phyloP scores from a whole-genome alignment of 805 yeast species.

The Suhomyces kilbournensis region DNA sequence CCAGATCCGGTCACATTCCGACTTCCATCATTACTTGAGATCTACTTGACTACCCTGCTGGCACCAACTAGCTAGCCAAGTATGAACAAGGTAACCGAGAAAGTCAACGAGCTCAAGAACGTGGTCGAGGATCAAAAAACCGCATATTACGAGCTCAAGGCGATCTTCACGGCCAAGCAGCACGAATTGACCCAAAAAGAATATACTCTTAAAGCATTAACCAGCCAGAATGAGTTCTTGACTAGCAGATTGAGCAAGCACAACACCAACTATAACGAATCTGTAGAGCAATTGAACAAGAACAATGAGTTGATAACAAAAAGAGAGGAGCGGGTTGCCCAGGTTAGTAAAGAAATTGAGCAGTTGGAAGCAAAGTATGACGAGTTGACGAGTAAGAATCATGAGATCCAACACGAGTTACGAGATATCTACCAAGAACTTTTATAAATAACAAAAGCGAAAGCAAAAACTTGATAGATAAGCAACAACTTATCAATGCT shows the following conservation, averaged over 20 bases:
- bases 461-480: too few relatives aligned
- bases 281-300: conserved; percentile 2
- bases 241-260: conserved; percentile 7
- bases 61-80: not conserved
- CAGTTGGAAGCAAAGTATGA: conserved; percentile 11
- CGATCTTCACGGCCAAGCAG: conserved; percentile 4
- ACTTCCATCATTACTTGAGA: not conserved
- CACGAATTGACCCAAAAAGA: conserved; percentile 14
- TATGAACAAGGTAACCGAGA: conserved; percentile 16
- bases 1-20: not conserved
- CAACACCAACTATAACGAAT: not conserved
- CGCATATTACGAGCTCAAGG: conserved; percentile 12
- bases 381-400: conserved; percentile 4
- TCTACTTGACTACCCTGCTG: not conserved
- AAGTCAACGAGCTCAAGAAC: conserved; percentile 11
- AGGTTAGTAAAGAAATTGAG: conserved; percentile 8
- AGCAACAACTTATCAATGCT: too few relatives aligned
- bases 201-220: conserved; percentile 7
- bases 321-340: not conserved
- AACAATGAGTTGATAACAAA: conserved; percentile 6
- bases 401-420: conserved; percentile 10
- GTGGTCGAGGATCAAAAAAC: conserved; percentile 11
- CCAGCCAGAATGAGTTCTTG: conserved; percentile 11
- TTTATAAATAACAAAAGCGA: too few relatives aligned
- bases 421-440: conserved; percentile 12